Conservation (phyloP, 2,329 filamentous ascomycete genomes). For the Geosmithia putterillii region DNA sequence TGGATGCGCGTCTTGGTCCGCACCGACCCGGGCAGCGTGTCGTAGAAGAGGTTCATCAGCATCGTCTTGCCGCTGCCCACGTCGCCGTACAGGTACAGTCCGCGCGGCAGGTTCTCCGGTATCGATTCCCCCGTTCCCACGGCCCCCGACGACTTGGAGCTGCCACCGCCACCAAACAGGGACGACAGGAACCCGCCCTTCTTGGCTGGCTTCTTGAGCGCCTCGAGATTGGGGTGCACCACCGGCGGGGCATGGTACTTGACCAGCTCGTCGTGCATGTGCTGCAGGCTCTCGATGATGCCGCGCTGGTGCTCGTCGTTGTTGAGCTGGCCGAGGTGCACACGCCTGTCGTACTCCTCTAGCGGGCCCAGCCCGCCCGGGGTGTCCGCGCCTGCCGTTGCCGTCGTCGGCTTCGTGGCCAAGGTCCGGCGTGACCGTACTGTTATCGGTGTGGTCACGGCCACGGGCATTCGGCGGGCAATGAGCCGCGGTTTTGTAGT, state of each 20-base stretch:
- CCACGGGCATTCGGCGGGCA: too few relatives aligned
- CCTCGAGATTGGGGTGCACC: constrained; percentile 64
- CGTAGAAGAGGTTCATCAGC: constrained; percentile 98
- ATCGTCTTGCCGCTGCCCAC: constrained; percentile 98
- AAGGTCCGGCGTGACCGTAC: not conserved
- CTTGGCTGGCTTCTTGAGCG: constrained; percentile 36
- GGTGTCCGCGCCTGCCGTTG: constrained; percentile 11
- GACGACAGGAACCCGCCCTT: constrained; percentile 43
- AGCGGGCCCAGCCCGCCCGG: constrained; percentile 50
- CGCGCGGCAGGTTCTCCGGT: constrained; percentile 66
- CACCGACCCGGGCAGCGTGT: constrained; percentile 74
- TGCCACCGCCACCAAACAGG: constrained; percentile 39
- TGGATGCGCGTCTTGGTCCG: constrained; percentile 82
- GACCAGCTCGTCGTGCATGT: constrained; percentile 72
- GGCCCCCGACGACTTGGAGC: constrained; percentile 20
- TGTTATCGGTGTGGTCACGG: not conserved
- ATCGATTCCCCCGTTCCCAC: constrained; percentile 29
- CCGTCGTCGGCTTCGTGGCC: constrained; percentile 1
- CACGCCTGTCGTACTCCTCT: constrained; percentile 76
- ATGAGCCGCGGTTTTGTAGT: too few relatives aligned
- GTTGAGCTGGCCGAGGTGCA: constrained; percentile 58
- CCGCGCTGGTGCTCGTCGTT: constrained; percentile 89
- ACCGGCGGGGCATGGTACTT: constrained; percentile 64
- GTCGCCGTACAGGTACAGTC: constrained; percentile 90
- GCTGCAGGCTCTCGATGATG: constrained; percentile 80